Evolutionary conservation across 2,329 filamentous ascomycete species (phyloP).

Genomic region (Talaromyces sp.): DNA sequence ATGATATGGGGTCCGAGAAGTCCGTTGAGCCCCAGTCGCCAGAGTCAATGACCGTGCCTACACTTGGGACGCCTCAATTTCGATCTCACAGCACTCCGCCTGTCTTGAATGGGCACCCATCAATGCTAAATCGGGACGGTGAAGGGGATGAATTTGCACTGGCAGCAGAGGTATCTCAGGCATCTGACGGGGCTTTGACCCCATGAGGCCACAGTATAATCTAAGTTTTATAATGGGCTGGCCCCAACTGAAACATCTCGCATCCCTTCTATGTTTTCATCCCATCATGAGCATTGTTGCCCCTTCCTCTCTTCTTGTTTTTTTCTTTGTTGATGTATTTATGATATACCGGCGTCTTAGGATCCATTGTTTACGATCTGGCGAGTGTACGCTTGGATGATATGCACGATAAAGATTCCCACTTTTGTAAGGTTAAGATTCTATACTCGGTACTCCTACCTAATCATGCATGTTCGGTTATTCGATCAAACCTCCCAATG

Average conservation of each 20-base stretch:
- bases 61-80: constrained; percentile 25
- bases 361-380: constrained; percentile 1
- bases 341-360: too few relatives aligned
- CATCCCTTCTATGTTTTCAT: background rate
- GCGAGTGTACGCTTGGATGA: constrained; percentile 11
- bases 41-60: constrained; percentile 24
- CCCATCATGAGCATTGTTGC: background rate
- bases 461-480: constrained; percentile 8
- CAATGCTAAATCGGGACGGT: constrained; percentile 9
- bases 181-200: constrained; percentile 1
- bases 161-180: constrained; percentile 4
- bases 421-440: background rate
- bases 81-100: constrained; percentile 39
- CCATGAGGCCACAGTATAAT: background rate
- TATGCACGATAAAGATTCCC: constrained; percentile 13
- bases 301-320: background rate
- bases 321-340: too few relatives aligned
- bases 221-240: constrained; percentile 2
- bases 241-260: constrained; percentile 4
- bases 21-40: constrained; percentile 15
- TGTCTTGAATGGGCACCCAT: constrained; percentile 23
- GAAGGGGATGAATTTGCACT: constrained; percentile 10
- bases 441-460: constrained; percentile 7
- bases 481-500: too few relatives aligned
- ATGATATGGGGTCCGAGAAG: constrained; percentile 23